Evolutionary conservation across 208 protist species (phyloP), one percentile per base, ranked within the genome.

Genomic region (Crithidia mellificae): DNA sequence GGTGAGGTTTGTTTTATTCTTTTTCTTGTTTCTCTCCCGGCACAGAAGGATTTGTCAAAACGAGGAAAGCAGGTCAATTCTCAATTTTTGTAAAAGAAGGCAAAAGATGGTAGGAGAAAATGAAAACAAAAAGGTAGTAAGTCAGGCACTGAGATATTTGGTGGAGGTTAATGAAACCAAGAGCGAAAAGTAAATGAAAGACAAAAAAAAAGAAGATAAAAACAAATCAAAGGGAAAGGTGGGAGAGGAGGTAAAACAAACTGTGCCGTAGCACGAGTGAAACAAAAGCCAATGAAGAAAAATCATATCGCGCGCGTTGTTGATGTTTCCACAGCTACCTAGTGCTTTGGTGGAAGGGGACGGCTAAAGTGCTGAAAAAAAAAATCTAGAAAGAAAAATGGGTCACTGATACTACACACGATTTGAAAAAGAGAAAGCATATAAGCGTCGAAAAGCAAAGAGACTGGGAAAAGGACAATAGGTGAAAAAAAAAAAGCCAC

Each of bases 1-100:
- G 24, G 19, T 6, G 19, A 29, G 4, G 19, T 52, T 52, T 55
- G 2, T 38, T 15, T 58, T 29, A 29, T 44, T 58, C 27, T 44
- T n/a, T n/a, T n/a, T n/a, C n/a, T n/a, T n/a, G n/a, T n/a, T n/a
- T n/a, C n/a, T n/a, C 24, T 56, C 29, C 19, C 53, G 4, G 46
- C 36, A 29, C n/a, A 52, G 43, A 66, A n/a, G 46, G 30, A 8
- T 27, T 14, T 20, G 30, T 1, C 22, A 55, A 52, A 3, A 47
- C 34, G 34, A 25, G 47, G 62, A 34, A 55, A 66, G 34, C 44
- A 55, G 44, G 22, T 54, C 34, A 59, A 52, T 53, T 52, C 27
- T 52, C 57, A 5, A 27, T 61, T 61, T 61, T 61, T n/a, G 66
- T 44, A 24, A 46, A 56, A 49, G 41, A 15, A 46, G n/a, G n/a